phyloP scores from a whole-genome alignment of 129 eudicot genomes.

The Calendula officinalis region DNA sequence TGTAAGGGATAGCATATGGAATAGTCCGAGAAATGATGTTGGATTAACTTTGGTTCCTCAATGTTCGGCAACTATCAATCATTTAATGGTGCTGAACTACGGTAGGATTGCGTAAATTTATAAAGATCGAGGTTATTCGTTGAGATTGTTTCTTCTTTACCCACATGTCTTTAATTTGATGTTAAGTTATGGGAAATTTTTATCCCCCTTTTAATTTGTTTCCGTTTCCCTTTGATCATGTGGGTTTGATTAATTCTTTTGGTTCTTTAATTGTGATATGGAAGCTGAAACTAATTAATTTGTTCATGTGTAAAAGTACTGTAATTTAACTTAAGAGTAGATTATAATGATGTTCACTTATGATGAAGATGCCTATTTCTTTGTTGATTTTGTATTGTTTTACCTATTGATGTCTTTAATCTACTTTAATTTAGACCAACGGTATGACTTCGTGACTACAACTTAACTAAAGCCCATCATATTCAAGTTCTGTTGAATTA shows the following conservation, averaged over 20 bases:
- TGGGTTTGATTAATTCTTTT: conserved; percentile 28
- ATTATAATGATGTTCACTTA: background rate
- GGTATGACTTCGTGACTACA: no score
- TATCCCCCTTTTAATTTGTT: conserved; percentile 14
- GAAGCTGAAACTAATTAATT: conserved; percentile 12
- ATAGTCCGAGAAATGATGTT: conserved; percentile 12
- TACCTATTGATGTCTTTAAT: no score
- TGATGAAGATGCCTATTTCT: no score
- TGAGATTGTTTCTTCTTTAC: conserved; percentile 14
- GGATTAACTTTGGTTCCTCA: conserved; percentile 23
- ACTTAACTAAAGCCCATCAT: no score
- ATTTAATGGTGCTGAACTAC: conserved; percentile 57
- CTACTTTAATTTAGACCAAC: no score
- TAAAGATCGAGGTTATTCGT: background rate
- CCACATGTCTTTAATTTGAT: conserved; percentile 9
- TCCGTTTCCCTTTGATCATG: conserved; percentile 16
- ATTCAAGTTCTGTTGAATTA: no score
- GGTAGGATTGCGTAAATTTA: conserved; percentile 37
- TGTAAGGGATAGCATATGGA: conserved; percentile 78
- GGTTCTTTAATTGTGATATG: conserved; percentile 29
- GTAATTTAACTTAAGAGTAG: conserved; percentile 25
- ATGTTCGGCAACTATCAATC: conserved; percentile 33
- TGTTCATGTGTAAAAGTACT: conserved; percentile 13
- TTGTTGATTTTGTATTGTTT: no score
- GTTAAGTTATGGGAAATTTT: conserved; percentile 35